Evolutionary conservation across 805 yeast species (phyloP).

Genomic region (Kuraishia piskuri): DNA sequence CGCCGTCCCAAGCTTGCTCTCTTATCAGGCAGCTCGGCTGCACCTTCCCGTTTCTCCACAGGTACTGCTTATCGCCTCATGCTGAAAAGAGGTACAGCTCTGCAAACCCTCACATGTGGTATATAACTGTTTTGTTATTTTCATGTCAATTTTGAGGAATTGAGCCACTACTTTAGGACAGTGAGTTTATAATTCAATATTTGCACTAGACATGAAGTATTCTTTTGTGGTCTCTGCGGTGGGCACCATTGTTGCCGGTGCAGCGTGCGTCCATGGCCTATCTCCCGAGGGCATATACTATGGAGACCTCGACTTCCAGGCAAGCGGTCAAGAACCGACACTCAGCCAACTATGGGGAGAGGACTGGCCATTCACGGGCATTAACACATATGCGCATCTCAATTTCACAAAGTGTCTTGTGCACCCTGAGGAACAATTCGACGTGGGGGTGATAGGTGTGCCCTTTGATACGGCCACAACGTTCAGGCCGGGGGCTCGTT

Average conservation of each 20-base stretch:
- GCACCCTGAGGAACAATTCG: conserved; percentile 39
- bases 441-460: conserved; percentile 68
- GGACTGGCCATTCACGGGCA: conserved; percentile 65
- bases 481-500: conserved; percentile 74
- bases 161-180: no score
- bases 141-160: no score
- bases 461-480: conserved; percentile 82
- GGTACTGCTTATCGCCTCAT: background rate
- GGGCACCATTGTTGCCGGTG: background rate
- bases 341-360: conserved; percentile 64
- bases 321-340: conserved; percentile 18
- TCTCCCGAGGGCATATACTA: background rate
- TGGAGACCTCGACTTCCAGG: background rate
- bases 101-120: no score
- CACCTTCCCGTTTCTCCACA: background rate
- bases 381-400: conserved; percentile 69
- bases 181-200: no score
- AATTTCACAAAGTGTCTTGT: conserved; percentile 42
- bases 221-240: background rate
- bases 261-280: background rate
- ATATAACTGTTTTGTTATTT: no score
- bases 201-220: no score
- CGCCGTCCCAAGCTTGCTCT: no score
- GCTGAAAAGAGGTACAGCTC: background rate
- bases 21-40: no score